These are phyloP conservation scores for Metarhizium anisopliae DNA, from an alignment of 2,329 filamentous ascomycete genomes.

Conservation along the genomic window DNA sequence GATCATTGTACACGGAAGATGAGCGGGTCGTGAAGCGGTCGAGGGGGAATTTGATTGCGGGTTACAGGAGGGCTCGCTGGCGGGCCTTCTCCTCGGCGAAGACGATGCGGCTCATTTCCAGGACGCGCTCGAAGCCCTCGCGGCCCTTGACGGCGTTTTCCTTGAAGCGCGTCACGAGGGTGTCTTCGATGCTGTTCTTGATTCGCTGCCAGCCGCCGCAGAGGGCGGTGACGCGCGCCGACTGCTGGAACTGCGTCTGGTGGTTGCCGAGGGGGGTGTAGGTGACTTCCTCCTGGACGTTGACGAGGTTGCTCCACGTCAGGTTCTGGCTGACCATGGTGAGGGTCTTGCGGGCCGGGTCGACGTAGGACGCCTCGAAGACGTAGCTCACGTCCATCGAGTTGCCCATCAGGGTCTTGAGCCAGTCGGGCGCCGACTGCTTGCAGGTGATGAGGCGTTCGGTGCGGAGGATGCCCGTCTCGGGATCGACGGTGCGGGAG, in stretches of 20 bases:
- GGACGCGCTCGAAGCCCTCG: slow-evolving; percentile 90
- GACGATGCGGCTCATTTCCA: slow-evolving; percentile 85
- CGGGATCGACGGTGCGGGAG: slow-evolving; percentile 52
- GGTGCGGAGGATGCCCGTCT: slow-evolving; percentile 51
- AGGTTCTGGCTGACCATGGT: slow-evolving; percentile 96
- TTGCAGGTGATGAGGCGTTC: slow-evolving; percentile 55
- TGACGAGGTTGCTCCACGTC: slow-evolving; percentile 84
- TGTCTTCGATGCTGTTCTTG: slow-evolving; percentile 91
- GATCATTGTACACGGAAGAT: neutral
- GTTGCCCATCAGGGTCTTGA: slow-evolving; percentile 66
- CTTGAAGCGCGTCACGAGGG: slow-evolving; percentile 76
- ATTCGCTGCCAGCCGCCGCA: slow-evolving; percentile 97
- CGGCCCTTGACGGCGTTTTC: slow-evolving; percentile 87
- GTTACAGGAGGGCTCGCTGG: slow-evolving; percentile 13
- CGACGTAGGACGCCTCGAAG: slow-evolving; percentile 93
- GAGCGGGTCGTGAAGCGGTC: neutral
- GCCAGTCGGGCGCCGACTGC: slow-evolving; percentile 64
- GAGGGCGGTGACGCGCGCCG: slow-evolving; percentile 85
- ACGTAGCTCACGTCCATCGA: slow-evolving; percentile 76
- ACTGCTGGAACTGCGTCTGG: slow-evolving; percentile 77
- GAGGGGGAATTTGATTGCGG: neutral
- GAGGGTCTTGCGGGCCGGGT: slow-evolving; percentile 72
- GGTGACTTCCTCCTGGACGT: slow-evolving; percentile 84
- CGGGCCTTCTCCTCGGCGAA: slow-evolving; percentile 82
- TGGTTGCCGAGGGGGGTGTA: slow-evolving; percentile 56